Evolutionary conservation across 2,329 filamentous ascomycete genomes (phyloP).

Genomic region (Teratosphaeria nubilosa): DNA sequence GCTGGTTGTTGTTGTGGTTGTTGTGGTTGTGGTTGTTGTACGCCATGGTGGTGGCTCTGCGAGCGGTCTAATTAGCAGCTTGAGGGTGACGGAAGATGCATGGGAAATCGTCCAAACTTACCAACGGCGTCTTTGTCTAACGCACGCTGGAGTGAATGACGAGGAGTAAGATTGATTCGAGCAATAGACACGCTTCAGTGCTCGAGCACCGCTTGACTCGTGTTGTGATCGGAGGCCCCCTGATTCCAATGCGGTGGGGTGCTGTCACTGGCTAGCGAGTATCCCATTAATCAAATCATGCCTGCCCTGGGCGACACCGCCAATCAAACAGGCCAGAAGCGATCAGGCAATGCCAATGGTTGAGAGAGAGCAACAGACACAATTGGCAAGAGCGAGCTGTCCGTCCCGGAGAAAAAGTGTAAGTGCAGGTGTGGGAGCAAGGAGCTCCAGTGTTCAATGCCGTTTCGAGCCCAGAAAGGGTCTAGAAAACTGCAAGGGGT

Average conservation of each 20-base stretch:
- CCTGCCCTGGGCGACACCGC: not conserved
- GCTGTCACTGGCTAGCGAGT: not conserved
- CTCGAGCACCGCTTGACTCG: not conserved
- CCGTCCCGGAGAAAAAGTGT: not conserved
- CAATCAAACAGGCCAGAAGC: not conserved
- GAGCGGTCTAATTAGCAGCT: not conserved
- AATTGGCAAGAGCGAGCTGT: not conserved
- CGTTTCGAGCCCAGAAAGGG: not conserved
- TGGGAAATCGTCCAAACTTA: not conserved
- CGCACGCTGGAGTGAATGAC: not conserved
- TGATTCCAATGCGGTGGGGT: not conserved
- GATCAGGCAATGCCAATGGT: not conserved
- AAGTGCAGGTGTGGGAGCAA: not conserved
- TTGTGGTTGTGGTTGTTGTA: slow-evolving; percentile 4
- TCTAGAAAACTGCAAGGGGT: not conserved
- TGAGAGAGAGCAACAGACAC: not conserved
- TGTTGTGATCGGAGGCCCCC: not conserved
- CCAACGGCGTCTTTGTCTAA: not conserved
- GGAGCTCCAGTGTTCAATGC: not conserved
- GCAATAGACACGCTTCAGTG: not conserved
- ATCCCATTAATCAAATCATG: not conserved
- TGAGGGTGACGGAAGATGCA: not conserved
- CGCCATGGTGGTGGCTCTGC: slow-evolving; percentile 8
- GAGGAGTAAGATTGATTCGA: not conserved
- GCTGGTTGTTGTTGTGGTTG: slow-evolving; percentile 1